phyloP scores from a whole-genome alignment of 306 rosid species.

The Alnus glutinosa region DNA sequence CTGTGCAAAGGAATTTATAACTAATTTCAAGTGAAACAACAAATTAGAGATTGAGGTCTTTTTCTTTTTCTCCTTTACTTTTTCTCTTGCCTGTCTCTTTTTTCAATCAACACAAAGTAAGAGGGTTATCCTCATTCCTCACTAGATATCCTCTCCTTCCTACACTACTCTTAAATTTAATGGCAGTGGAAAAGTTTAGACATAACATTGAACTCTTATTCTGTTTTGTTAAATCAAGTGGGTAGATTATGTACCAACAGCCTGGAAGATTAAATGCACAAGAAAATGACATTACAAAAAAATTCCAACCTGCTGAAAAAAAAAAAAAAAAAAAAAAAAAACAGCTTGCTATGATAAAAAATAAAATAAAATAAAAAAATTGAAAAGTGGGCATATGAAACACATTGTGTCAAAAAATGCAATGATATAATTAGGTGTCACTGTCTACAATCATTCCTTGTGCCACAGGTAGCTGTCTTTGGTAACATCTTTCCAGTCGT shows the following conservation, averaged over 20 bases:
- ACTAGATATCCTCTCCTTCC: not conserved
- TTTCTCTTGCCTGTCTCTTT: not conserved
- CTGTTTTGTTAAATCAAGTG: not conserved
- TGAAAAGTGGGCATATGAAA: too few species aligned
- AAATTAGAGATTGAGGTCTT: not conserved
- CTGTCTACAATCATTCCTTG: not conserved
- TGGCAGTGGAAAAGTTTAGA: not conserved
- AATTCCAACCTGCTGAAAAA: not conserved
- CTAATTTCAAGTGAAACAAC: not conserved
- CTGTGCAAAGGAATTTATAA: not conserved
- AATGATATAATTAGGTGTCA: not conserved
- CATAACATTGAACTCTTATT: not conserved
- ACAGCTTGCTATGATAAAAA: not conserved
- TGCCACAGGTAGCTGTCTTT: not conserved
- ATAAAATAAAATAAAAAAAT: too few species aligned
- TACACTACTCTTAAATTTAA: not conserved
- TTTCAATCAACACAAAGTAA: not conserved
- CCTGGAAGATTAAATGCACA: not conserved
- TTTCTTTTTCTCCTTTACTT: not conserved
- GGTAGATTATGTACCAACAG: not conserved
- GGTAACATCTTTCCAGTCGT: not conserved
- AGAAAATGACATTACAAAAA: not conserved
- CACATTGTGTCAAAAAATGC: not conserved
- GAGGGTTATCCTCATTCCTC: not conserved
- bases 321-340: not conserved